Evolutionary conservation across 139 green algal species (phyloP), one percentile per base, ranked within the genome.

Genomic region (Bryopsis sp.): DNA sequence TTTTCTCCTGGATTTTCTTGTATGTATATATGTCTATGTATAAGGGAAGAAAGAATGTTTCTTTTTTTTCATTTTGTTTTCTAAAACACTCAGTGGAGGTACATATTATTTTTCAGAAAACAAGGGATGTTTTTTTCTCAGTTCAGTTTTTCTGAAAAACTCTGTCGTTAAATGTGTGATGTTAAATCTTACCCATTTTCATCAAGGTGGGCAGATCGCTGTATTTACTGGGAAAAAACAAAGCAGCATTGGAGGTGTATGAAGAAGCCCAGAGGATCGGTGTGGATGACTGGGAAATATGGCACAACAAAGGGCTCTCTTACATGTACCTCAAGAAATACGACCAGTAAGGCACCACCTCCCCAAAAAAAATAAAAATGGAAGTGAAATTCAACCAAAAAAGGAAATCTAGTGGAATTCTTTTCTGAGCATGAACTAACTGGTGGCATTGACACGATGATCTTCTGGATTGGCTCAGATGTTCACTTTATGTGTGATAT

Each of bases 221-320:
- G 48, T 83, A 81, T 48, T 74, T 94, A 39, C 79, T 94, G 58
- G 87, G 85, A 7, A 88, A 89, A 69, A 81, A 87, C 73, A 79
- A 82, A 46, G 79, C 81, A 39, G 84, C 84, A 29, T 73, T 87
- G 36, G 85, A 91, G 1, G 84, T 90, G 64, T 91, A 89, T 60
- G 76, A 89, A 63, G 87, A 94, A 65, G 87, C 84, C 0, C 58
- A 77, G n/a, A 76, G 78, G 64, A 68, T 89, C n/a, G 70, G 67
- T 2, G 63, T 67, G 3, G 69, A 79, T 2, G 85, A 94, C 73
- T 90, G 85, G 85, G 87, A 94, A 43, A 81, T 88, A n/a, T 86
- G 80, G 84, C 79, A 89, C 78, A 84, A 84, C 72, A 87, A 86
- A 64, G 87, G 86, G 26, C 62, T 87, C 34, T 88, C 80, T 68